Conservation (phyloP, 192 early-diverging fungal species). For the Chytriomyces confervae region DNA sequence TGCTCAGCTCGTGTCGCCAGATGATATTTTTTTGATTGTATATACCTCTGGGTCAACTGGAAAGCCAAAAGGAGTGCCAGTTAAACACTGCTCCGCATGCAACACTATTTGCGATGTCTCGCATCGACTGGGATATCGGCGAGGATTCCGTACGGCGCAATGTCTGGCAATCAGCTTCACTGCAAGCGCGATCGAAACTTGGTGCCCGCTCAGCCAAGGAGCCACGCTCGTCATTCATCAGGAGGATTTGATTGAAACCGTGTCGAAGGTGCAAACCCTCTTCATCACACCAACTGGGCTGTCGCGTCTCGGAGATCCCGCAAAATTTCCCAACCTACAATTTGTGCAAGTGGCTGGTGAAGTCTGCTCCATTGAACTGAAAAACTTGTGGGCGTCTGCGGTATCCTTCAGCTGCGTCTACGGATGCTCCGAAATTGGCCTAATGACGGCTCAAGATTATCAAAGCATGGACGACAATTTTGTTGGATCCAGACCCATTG, state of each 20-base stretch:
- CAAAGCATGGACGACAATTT: too few species aligned
- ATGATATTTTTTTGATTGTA: conserved; percentile 15
- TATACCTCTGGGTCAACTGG: conserved; percentile 52
- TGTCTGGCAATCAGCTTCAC: conserved; percentile 36
- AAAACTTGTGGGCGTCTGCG: too few species aligned
- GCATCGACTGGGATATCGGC: neutral
- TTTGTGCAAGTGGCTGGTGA: too few species aligned
- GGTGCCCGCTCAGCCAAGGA: conserved; percentile 9
- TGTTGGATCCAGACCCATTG: neutral
- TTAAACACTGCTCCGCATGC: conserved; percentile 28
- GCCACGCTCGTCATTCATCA: conserved; percentile 34
- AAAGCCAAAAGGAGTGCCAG: conserved; percentile 46
- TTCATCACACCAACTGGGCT: conserved; percentile 37
- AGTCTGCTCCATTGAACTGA: too few species aligned
- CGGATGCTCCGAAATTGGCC: too few species aligned
- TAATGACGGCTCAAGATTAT: too few species aligned
- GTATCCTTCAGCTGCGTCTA: too few species aligned
- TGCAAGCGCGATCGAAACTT: conserved; percentile 37
- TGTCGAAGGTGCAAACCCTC: conserved; percentile 24
- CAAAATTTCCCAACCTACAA: too few species aligned
- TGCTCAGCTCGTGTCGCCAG: neutral
- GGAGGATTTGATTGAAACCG: conserved; percentile 30
- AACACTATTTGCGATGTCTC: conserved; percentile 20
- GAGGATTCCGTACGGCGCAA: conserved; percentile 9
- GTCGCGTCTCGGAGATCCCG: neutral